These are phyloP conservation scores for Jatropha curcas DNA, from an alignment of 345 rosid genomes.

Conservation along the genomic window DNA sequence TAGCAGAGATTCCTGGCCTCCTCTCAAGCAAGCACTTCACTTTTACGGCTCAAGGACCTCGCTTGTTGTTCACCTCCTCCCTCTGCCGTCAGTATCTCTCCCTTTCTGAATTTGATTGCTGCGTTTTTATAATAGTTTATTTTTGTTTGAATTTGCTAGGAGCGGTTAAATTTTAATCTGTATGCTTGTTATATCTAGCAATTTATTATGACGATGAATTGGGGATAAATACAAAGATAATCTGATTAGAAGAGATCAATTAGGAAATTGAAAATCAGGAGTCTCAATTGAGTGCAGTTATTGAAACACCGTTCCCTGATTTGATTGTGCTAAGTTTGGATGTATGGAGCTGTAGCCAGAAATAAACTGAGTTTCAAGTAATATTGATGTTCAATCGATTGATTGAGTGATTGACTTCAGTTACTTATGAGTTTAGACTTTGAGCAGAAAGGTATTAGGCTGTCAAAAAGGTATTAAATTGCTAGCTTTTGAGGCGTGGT, in stretches of 20 bases:
- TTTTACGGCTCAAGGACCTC: conserved; percentile 65
- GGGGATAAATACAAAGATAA: neutral
- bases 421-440: too few relatives aligned
- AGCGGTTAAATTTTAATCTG: too few relatives aligned
- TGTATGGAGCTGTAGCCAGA: neutral
- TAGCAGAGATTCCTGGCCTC: conserved; percentile 81
- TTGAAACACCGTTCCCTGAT: too few relatives aligned
- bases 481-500: too few relatives aligned
- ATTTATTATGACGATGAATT: neutral
- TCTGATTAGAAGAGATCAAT: neutral
- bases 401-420: too few relatives aligned
- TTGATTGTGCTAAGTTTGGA: too few relatives aligned
- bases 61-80: conserved; percentile 69
- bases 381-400: neutral
- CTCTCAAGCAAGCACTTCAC: conserved; percentile 62
- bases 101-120: neutral
- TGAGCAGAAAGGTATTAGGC: neutral
- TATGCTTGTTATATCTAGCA: neutral
- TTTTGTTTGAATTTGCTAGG: too few relatives aligned
- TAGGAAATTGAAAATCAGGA: neutral
- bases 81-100: conserved; percentile 67
- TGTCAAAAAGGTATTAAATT: neutral
- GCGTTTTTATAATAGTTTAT: neutral
- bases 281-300: neutral
- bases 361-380: too few relatives aligned